A percentile compares a stretch with the other conserved stretches of the same genome.
phyloP scores from a whole-genome alignment of 257 asterid species.

The Avicennia marina region DNA sequence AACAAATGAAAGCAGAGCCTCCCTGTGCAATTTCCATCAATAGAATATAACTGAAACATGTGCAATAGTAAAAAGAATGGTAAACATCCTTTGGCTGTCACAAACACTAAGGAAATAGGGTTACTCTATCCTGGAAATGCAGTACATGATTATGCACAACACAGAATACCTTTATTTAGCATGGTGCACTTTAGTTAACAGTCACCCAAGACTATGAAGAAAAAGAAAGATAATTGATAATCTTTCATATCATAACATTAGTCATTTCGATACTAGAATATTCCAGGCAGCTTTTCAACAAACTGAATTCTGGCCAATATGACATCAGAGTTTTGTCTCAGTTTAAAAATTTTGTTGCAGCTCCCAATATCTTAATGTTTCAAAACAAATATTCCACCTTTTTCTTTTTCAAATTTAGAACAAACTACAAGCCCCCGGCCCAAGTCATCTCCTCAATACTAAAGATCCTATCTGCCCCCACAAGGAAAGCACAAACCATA shows the following conservation, averaged over 20 bases:
- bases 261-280: constrained; percentile 8
- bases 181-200: constrained; percentile 1
- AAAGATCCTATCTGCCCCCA: too few species aligned
- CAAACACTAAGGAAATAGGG: not conserved
- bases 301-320: not conserved
- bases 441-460: constrained; percentile 1
- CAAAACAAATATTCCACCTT: constrained; percentile 3
- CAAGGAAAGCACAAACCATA: too few species aligned
- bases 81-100: constrained; percentile 11
- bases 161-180: not conserved
- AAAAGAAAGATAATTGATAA: constrained; percentile 9
- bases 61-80: constrained; percentile 10
- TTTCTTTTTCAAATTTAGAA: not conserved
- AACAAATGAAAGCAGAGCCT: constrained; percentile 82
- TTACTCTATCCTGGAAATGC: not conserved
- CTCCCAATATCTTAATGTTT: not conserved
- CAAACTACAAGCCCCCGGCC: too few species aligned
- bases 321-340: constrained; percentile 3
- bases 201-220: constrained; percentile 1
- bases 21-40: constrained; percentile 46
- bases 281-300: not conserved
- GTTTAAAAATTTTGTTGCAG: constrained; percentile 8
- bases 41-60: constrained; percentile 14
- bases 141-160: not conserved
- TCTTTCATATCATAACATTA: not conserved